phyloP scores from a whole-genome alignment of 2,329 filamentous ascomycete genomes.

The Fusarium floridanum region DNA sequence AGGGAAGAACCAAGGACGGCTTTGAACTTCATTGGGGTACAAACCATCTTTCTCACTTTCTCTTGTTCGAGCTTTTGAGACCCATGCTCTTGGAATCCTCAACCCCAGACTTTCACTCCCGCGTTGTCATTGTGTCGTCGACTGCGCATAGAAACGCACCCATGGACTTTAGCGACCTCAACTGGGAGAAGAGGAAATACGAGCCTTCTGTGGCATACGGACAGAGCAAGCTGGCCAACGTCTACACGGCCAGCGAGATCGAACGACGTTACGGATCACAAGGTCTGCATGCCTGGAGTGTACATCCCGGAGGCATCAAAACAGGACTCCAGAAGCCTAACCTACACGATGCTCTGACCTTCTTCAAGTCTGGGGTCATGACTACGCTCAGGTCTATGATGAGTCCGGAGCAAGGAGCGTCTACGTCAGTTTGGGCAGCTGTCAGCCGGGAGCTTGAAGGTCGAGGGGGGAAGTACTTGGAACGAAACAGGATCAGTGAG shows the following conservation, averaged over 20 bases:
- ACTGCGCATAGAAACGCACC: conserved; percentile 28
- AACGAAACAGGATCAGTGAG: neutral
- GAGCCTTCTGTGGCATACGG: conserved; percentile 57
- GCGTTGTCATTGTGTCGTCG: conserved; percentile 53
- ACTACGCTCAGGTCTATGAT: neutral
- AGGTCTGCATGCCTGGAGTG: conserved; percentile 57
- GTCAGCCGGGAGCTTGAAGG: neutral
- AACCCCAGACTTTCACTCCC: conserved; percentile 37
- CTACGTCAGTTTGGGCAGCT: neutral
- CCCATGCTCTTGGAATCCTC: conserved; percentile 51
- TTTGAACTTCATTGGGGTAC: conserved; percentile 58
- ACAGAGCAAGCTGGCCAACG: conserved; percentile 64
- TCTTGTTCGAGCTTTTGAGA: conserved; percentile 57
- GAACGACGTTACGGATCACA: conserved; percentile 60
- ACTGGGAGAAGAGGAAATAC: conserved; percentile 42
- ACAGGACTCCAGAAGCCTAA: conserved; percentile 20
- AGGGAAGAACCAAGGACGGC: conserved; percentile 54
- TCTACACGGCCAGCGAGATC: conserved; percentile 64
- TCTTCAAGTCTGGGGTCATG: neutral
- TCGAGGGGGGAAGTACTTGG: neutral
- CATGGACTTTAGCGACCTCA: conserved; percentile 34
- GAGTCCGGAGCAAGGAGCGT: neutral
- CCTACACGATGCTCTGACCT: neutral
- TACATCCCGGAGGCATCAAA: conserved; percentile 62
- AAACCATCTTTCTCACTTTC: conserved; percentile 60